These are phyloP conservation scores for Hebeloma cylindrosporum DNA, from an alignment of 768 basidiomycete species.

Conservation along the genomic window DNA sequence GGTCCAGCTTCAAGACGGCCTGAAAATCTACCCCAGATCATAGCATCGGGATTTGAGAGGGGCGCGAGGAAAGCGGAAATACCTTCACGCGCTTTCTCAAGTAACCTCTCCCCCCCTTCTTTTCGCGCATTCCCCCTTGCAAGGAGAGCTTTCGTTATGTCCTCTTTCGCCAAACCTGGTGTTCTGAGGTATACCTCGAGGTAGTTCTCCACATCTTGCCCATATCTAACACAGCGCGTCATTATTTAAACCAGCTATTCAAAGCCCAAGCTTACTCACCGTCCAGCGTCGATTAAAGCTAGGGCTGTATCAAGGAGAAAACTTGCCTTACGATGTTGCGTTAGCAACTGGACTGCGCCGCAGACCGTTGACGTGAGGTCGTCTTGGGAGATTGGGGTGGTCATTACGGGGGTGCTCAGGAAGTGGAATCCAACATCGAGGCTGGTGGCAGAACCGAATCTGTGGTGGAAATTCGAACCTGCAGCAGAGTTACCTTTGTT, in stretches of 20 bases:
- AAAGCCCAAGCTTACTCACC: slow-evolving; percentile 35
- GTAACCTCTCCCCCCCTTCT: slow-evolving; percentile 50
- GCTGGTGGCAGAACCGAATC: slow-evolving; percentile 9
- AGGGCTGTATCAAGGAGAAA: slow-evolving; percentile 52
- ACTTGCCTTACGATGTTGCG: slow-evolving; percentile 44
- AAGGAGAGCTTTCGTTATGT: slow-evolving; percentile 53
- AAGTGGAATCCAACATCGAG: slow-evolving; percentile 10
- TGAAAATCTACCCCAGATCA: too few relatives aligned
- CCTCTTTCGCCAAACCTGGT: slow-evolving; percentile 51
- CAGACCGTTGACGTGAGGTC: slow-evolving; percentile 53
- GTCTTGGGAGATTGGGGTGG: slow-evolving; percentile 36
- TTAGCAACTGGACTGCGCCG: slow-evolving; percentile 47
- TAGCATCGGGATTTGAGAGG: background rate
- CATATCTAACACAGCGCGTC: slow-evolving; percentile 49
- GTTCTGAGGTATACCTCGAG: slow-evolving; percentile 65
- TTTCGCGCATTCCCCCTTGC: slow-evolving; percentile 62
- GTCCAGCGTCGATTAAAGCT: slow-evolving; percentile 48
- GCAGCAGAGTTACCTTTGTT: slow-evolving; percentile 27
- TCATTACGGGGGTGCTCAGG: slow-evolving; percentile 19
- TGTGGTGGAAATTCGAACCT: slow-evolving; percentile 13
- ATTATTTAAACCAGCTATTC: slow-evolving; percentile 3
- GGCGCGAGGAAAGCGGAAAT: background rate
- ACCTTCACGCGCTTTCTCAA: slow-evolving; percentile 63
- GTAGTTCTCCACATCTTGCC: slow-evolving; percentile 62
- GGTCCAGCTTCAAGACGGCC: slow-evolving; percentile 58